These are phyloP conservation scores for Penicillium paradoxum DNA, from an alignment of 495 filamentous ascomycete species.

Conservation along the genomic window DNA sequence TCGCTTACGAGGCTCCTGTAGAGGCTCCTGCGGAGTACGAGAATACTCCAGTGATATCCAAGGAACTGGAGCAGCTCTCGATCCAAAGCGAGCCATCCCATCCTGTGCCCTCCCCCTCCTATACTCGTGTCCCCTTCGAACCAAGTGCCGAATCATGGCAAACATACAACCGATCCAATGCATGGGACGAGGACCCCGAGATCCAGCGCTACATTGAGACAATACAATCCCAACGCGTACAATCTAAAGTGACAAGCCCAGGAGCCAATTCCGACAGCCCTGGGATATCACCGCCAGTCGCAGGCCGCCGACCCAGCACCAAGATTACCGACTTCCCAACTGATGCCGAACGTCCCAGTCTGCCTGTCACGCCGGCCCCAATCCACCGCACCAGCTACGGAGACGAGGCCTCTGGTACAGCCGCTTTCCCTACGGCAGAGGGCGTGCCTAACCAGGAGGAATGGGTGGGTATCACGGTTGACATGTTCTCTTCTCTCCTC, in stretches of 20 bases:
- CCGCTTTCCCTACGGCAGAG: conserved; percentile 62
- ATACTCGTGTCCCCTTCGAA: conserved; percentile 25
- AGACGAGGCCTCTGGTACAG: conserved; percentile 27
- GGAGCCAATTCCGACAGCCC: conserved; percentile 3
- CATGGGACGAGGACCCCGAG: conserved; percentile 81
- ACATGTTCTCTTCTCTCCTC: conserved; percentile 45
- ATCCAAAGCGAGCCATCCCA: conserved; percentile 8
- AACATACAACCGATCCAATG: conserved; percentile 64
- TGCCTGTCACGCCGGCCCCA: conserved; percentile 87
- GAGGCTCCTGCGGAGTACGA: background rate
- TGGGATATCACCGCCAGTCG: background rate
- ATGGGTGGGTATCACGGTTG: conserved; percentile 75
- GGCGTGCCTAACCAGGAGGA: conserved; percentile 80
- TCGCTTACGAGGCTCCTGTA: conserved; percentile 49
- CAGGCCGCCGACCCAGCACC: conserved; percentile 46
- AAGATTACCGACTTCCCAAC: conserved; percentile 83
- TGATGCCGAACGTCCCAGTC: conserved; percentile 74
- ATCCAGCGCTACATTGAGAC: conserved; percentile 76
- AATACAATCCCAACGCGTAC: conserved; percentile 60
- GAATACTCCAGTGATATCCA: background rate
- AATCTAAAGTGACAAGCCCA: conserved; percentile 36
- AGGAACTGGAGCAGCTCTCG: background rate
- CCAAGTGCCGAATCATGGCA: conserved; percentile 55
- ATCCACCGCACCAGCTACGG: conserved; percentile 53
- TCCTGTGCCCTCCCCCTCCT: conserved; percentile 4